These are phyloP conservation scores for Trapa incisa DNA, from an alignment of 345 rosid species.

Conservation along the genomic window DNA sequence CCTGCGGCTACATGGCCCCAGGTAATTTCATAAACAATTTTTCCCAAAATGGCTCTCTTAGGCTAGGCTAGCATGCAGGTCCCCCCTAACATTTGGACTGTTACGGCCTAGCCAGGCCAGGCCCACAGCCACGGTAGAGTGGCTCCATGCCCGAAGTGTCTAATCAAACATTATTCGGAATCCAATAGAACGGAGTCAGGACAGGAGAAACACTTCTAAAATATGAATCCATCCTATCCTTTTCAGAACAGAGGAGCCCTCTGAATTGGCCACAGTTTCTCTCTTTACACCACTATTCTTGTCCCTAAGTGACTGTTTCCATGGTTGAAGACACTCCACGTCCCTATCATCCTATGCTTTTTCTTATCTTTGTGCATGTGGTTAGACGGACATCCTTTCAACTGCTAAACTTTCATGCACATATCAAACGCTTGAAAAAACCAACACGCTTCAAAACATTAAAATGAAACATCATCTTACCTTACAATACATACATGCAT, in stretches of 20 bases:
- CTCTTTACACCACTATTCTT: not conserved
- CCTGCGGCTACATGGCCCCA: constrained; percentile 92
- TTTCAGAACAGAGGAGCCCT: not conserved
- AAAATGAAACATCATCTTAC: too few relatives aligned
- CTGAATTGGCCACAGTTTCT: not conserved
- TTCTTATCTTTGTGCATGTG: not conserved
- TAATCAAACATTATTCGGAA: not conserved
- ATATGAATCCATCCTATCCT: not conserved
- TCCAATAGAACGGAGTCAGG: not conserved
- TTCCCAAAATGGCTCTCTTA: too few relatives aligned
- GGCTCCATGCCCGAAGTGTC: not conserved
- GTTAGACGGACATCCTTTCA: not conserved
- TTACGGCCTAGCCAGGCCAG: not conserved
- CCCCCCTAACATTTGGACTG: not conserved
- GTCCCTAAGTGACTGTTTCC: not conserved
- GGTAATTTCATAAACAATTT: constrained; percentile 20
- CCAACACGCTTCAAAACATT: too few relatives aligned
- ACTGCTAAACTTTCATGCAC: too few relatives aligned
- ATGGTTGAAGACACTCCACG: not conserved
- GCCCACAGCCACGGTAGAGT: not conserved
- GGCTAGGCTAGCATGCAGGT: not conserved
- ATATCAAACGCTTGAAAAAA: not conserved
- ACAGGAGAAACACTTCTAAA: not conserved
- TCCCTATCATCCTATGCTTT: not conserved
- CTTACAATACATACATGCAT: too few relatives aligned